phyloP scores from a whole-genome alignment of 257 asterid species.

The Jasminum sambac region DNA sequence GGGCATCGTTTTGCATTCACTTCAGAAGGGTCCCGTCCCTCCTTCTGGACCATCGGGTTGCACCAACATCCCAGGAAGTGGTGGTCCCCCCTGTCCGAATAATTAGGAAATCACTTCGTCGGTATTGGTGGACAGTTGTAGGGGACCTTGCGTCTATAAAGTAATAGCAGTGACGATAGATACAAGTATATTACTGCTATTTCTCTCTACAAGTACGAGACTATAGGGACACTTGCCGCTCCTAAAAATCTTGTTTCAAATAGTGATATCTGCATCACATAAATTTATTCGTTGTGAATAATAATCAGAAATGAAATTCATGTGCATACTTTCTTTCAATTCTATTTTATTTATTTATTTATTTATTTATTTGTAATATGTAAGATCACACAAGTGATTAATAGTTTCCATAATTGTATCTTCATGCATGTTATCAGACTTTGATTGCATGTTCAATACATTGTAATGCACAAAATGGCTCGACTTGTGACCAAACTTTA shows the following conservation, averaged over 20 bases:
- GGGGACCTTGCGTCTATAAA: too few species aligned
- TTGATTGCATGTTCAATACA: background rate
- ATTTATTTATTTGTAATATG: background rate
- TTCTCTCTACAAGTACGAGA: too few species aligned
- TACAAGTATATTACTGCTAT: too few species aligned
- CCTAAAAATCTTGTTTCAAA: too few species aligned
- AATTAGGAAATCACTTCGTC: conserved; percentile 28
- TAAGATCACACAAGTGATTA: background rate
- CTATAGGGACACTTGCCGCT: too few species aligned
- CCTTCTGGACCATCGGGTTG: conserved; percentile 69
- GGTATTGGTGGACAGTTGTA: conserved; percentile 18
- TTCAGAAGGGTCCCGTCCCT: conserved; percentile 53
- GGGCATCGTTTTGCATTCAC: conserved; percentile 17
- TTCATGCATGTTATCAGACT: too few species aligned
- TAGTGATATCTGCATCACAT: conserved; percentile 17
- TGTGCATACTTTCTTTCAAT: background rate
- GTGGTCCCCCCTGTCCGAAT: conserved; percentile 35
- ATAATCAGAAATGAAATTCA: conserved; percentile 16
- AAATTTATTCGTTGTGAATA: conserved; percentile 16
- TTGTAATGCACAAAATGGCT: background rate
- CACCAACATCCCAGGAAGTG: conserved; percentile 63
- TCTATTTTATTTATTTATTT: background rate
- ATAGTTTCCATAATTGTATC: background rate
- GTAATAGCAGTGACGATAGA: too few species aligned
- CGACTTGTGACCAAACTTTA: background rate